Base-by-base conservation (phyloP, 2,329 filamentous ascomycete species). In the Bipolaris oryzae region DNA sequence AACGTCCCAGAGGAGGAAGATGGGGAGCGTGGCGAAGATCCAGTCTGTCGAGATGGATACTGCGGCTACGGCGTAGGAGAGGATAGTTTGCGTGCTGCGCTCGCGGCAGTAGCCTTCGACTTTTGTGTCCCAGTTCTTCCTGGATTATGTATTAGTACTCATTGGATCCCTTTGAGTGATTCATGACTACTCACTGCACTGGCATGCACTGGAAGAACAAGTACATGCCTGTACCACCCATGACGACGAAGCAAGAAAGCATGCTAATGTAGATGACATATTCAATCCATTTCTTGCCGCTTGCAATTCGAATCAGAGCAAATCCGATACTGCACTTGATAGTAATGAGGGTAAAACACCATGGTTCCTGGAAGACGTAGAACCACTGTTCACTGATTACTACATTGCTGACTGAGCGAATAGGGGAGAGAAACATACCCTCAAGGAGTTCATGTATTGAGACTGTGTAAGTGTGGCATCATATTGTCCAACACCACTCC, bases 281-380 rank as follows among this genome's bases (percentile, higher is more conserved):
- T 41, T 56, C 53, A 11, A 53, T 52, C 53, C 53, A 56, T 23
- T 37, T 56, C 31, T 56, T 56, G 42, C 53, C 42, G 15, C 42
- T 56, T 9, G 53, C 42, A 7, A 56, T 56, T 10, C 53, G 49
- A 20, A 56, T 53, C 16, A 56, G n/a, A 16, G 53, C 49, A 16
- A 56, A 56, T 3, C 49, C 49, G 28, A 56, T 56, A 21, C 53
- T 56, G 21, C 49, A 46, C 5, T 56, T 56, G n/a, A 56, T 56
- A 13, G 53, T 44, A 20, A 56, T 21, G 23, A 56, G 53, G 9
- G 53, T 56, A 18, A 56, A 56, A 38, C 53, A 56, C 53, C 53
- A 56, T 16, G 53, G 53, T 38, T 56, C 49, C 11, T 53, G 53
- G 37, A 56, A 56, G 37, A 53, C 33, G 31, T 56, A 56, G 4